Evolutionary conservation across 352 stramenopile genomes (phyloP).

Genomic region (Pythium pyrilobum): DNA sequence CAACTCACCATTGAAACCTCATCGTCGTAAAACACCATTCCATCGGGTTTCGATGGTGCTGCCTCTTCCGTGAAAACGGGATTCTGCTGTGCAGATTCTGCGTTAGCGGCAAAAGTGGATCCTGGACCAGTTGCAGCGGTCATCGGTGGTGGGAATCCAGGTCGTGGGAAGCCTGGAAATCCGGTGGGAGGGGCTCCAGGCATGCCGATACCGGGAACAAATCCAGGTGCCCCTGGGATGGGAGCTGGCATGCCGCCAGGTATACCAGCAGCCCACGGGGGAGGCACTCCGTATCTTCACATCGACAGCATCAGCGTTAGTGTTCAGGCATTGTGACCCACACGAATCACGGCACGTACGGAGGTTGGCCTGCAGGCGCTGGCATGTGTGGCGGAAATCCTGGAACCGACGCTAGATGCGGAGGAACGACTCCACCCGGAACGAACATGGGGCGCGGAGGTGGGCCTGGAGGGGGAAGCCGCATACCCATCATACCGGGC

Average conservation of each 20-base stretch:
- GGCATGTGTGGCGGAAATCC: slow-evolving; percentile 18
- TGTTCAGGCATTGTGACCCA: too few relatives aligned
- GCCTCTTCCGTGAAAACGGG: slow-evolving; percentile 2
- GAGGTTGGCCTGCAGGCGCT: slow-evolving; percentile 9
- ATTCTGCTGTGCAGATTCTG: too few relatives aligned
- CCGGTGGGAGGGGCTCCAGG: slow-evolving; percentile 1
- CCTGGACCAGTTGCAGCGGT: background rate
- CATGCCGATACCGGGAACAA: background rate
- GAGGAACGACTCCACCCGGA: slow-evolving; percentile 23
- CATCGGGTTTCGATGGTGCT: slow-evolving; percentile 19
- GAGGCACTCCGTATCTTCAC: slow-evolving; percentile 15
- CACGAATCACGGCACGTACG: slow-evolving; percentile 11
- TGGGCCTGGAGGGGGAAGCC: slow-evolving; percentile 35
- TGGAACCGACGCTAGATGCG: slow-evolving; percentile 13
- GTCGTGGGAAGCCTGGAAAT: slow-evolving; percentile 9
- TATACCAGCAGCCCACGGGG: slow-evolving; percentile 13
- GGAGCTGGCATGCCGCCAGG: background rate
- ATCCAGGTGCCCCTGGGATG: background rate
- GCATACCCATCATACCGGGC: slow-evolving; percentile 44
- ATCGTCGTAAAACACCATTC: slow-evolving; percentile 24
- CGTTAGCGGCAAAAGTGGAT: background rate
- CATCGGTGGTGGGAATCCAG: slow-evolving; percentile 5
- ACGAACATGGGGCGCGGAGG: slow-evolving; percentile 33
- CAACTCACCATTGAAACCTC: slow-evolving; percentile 23
- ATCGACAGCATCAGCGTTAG: too few relatives aligned